phyloP scores from a whole-genome alignment of 2,329 filamentous ascomycete species.

The Emmonsiellopsis sp. region DNA sequence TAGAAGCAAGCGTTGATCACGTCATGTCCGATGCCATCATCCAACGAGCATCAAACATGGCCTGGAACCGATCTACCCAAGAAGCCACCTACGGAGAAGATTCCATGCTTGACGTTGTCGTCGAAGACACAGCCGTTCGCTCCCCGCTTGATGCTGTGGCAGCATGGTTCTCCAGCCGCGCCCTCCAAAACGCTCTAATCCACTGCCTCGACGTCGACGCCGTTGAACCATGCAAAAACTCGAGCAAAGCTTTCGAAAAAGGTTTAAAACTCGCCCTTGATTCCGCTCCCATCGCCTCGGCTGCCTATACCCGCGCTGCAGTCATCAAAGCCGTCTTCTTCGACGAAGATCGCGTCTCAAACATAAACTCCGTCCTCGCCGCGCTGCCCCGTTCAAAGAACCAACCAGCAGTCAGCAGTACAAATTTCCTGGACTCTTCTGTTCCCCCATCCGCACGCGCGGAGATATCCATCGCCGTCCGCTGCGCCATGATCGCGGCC shows the following conservation, averaged over 20 bases:
- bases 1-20: conserved; percentile 72
- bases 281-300: conserved; percentile 69
- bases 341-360: conserved; percentile 42
- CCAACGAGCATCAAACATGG: conserved; percentile 79
- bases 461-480: conserved; percentile 50
- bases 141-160: conserved; percentile 84
- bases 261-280: conserved; percentile 61
- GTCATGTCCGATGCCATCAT: conserved; percentile 70
- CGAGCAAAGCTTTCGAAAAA: conserved; percentile 35
- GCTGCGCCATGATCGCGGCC: conserved; percentile 50
- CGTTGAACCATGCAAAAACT: conserved; percentile 23
- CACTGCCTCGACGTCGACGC: conserved; percentile 51
- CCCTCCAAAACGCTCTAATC: conserved; percentile 61
- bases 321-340: conserved; percentile 52
- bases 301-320: conserved; percentile 52
- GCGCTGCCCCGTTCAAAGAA: conserved; percentile 36
- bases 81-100: conserved; percentile 55
- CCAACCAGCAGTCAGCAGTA: conserved; percentile 20
- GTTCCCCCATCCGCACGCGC: conserved; percentile 40
- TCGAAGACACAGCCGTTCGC: conserved; percentile 74
- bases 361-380: conserved; percentile 46
- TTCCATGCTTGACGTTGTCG: conserved; percentile 70
- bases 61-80: conserved; percentile 72
- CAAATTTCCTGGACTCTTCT: conserved; percentile 45
- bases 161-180: conserved; percentile 77